Conservation (phyloP, 2,329 filamentous ascomycete species). For the Claviceps sp. region DNA sequence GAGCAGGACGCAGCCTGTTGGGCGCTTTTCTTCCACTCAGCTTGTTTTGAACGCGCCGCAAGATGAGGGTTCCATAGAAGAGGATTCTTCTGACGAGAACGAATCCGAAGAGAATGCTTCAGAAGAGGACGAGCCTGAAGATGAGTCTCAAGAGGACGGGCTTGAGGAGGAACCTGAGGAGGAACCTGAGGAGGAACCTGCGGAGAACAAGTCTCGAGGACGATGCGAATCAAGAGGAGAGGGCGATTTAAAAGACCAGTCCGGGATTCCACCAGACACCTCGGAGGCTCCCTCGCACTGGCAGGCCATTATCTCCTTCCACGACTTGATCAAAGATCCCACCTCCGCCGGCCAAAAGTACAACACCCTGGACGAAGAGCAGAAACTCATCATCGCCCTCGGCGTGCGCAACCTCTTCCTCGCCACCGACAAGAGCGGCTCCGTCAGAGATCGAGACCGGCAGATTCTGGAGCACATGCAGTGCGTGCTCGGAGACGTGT, state of each 20-base stretch:
- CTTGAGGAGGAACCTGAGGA: no score
- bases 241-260: background rate
- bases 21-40: background rate
- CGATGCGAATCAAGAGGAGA: background rate
- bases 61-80: background rate
- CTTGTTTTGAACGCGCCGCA: background rate
- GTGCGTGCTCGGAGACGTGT: conserved; percentile 1
- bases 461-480: conserved; percentile 4
- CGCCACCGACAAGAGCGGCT: background rate
- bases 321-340: conserved; percentile 3
- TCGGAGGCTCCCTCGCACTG: background rate
- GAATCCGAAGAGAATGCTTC: background rate
- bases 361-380: background rate
- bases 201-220: no score
- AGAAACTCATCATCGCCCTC: conserved; percentile 6
- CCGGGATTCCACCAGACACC: background rate
- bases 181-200: no score
- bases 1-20: background rate
- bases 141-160: no score
- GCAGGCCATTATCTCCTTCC: conserved; percentile 4
- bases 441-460: conserved; percentile 3
- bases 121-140: background rate
- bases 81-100: background rate
- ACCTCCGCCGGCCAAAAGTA: background rate
- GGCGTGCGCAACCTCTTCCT: conserved; percentile 6